A percentile compares a stretch with the other conserved stretches of the same genome.
phyloP scores from a whole-genome alignment of 441 rosid genomes.

The Pelargonium cotyledonis region DNA sequence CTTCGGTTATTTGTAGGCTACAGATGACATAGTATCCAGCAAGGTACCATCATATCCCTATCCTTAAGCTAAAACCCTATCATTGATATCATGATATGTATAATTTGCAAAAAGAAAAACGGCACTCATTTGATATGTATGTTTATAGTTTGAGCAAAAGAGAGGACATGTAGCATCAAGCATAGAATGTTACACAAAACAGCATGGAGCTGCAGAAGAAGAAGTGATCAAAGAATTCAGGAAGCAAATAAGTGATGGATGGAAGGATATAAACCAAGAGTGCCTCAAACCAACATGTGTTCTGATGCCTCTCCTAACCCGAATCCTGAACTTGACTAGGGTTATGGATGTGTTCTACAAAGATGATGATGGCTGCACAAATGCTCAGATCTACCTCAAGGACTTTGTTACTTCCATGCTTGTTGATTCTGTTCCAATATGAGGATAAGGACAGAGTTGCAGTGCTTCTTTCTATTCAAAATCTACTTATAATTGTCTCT shows the following conservation, averaged over 20 bases:
- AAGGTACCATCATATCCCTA: neutral
- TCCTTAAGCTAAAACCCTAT: too few relatives aligned
- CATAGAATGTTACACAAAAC: slow-evolving; percentile 23
- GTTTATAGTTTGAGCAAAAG: neutral
- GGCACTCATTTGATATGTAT: too few relatives aligned
- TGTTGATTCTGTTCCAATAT: slow-evolving; percentile 1
- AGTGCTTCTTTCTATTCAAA: too few relatives aligned
- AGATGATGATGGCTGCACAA: slow-evolving; percentile 21
- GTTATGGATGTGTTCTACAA: slow-evolving; percentile 19
- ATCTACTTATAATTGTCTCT: too few relatives aligned
- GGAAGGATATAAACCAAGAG: slow-evolving; percentile 33
- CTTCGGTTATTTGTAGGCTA: neutral
- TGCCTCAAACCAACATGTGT: slow-evolving; percentile 10
- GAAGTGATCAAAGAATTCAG: slow-evolving; percentile 19
- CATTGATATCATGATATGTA: too few relatives aligned
- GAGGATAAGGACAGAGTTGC: neutral
- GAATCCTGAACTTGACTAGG: slow-evolving; percentile 17
- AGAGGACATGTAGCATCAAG: slow-evolving; percentile 15
- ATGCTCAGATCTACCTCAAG: neutral
- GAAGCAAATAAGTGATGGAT: slow-evolving; percentile 15
- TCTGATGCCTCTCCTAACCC: slow-evolving; percentile 16
- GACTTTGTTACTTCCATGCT: slow-evolving; percentile 12
- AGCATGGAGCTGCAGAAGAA: slow-evolving; percentile 19
- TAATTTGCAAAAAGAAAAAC: too few relatives aligned
- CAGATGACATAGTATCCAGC: neutral